phyloP scores from a whole-genome alignment of 2,329 filamentous ascomycete genomes.

The Colletotrichum sp. region DNA sequence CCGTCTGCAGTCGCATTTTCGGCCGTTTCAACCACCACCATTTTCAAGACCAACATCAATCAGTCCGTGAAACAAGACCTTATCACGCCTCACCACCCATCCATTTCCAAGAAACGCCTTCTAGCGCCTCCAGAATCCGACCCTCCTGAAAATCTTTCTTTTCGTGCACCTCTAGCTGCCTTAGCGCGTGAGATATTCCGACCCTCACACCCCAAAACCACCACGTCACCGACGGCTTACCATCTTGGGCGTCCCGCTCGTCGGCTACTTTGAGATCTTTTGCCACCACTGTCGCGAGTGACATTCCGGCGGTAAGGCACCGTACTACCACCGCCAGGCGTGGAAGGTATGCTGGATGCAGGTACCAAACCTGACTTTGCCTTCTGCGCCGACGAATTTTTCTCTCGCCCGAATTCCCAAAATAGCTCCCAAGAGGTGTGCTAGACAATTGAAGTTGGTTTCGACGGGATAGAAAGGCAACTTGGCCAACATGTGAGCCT shows the following conservation, averaged over 20 bases:
- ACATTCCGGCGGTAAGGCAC: background rate
- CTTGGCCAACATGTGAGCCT: background rate
- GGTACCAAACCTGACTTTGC: background rate
- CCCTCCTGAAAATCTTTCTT: constrained; percentile 6
- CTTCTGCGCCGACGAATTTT: background rate
- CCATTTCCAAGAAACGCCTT: background rate
- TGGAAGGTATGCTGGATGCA: background rate
- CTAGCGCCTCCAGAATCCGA: background rate
- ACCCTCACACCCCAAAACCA: background rate
- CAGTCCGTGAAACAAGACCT: background rate
- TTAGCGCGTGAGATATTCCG: background rate
- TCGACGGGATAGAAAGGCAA: background rate
- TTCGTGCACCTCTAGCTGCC: background rate
- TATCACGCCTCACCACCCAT: background rate
- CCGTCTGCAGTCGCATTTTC: background rate
- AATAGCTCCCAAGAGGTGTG: background rate
- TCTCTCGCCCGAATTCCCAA: background rate
- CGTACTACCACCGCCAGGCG: background rate
- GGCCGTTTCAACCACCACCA: background rate
- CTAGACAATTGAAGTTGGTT: background rate
- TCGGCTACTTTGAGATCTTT: background rate
- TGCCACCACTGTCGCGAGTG: background rate
- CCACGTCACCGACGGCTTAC: constrained; percentile 11
- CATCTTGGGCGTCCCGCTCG: constrained; percentile 3
- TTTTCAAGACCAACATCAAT: background rate